phyloP scores from a whole-genome alignment of 2,329 filamentous ascomycete genomes.

The Claviceps spartinae region DNA sequence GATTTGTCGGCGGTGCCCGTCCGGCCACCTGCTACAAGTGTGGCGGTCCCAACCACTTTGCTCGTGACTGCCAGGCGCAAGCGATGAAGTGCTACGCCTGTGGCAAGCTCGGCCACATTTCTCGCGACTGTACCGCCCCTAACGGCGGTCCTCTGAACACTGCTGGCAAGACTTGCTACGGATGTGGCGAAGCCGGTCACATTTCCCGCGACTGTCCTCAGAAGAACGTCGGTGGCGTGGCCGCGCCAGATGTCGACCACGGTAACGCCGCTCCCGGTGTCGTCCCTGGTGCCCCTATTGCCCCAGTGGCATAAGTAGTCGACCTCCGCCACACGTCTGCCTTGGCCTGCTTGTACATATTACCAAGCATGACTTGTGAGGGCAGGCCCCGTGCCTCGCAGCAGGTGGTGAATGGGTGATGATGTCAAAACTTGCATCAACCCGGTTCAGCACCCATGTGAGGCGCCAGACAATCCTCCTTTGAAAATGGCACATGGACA shows the following conservation, averaged over 20 bases:
- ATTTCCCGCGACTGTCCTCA: slow-evolving; percentile 90
- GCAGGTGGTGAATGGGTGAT: not conserved
- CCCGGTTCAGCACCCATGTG: not conserved
- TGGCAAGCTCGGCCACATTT: slow-evolving; percentile 90
- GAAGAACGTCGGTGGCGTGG: slow-evolving; percentile 44
- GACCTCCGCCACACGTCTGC: slow-evolving; percentile 7
- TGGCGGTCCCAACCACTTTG: slow-evolving; percentile 90
- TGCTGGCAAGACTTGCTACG: slow-evolving; percentile 96
- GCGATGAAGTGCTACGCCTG: slow-evolving; percentile 98
- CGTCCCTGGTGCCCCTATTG: slow-evolving; percentile 32
- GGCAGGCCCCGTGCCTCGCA: slow-evolving; percentile 3
- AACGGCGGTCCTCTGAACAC: slow-evolving; percentile 94
- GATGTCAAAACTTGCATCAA: not conserved
- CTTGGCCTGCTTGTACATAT: not conserved
- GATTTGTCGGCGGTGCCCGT: slow-evolving; percentile 56
- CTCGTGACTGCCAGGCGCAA: slow-evolving; percentile 94
- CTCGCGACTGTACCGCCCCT: slow-evolving; percentile 84
- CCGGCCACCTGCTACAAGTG: slow-evolving; percentile 63
- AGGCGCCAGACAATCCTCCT: not conserved
- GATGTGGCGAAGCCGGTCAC: slow-evolving; percentile 88
- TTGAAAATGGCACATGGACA: no score
- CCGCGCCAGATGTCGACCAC: slow-evolving; percentile 30
- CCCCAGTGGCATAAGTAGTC: slow-evolving; percentile 23
- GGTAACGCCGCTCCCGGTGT: slow-evolving; percentile 22
- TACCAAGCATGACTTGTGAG: not conserved